phyloP scores from a whole-genome alignment of 495 filamentous ascomycete genomes.

The Tuber umbilicatum region DNA sequence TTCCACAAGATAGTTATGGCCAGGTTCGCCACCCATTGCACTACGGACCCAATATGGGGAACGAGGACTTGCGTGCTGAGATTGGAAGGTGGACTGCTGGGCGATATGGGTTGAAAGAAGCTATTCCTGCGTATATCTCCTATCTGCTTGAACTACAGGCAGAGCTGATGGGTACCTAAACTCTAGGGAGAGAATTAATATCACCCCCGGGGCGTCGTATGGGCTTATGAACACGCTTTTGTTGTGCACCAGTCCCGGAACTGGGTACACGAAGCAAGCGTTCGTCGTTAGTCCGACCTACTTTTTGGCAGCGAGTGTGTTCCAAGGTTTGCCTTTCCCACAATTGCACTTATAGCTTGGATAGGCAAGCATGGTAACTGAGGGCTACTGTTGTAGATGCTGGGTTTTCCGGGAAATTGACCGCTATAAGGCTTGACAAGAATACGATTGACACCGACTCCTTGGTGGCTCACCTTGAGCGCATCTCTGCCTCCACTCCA shows the following conservation, averaged over 20 bases:
- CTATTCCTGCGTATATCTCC: slow-evolving; percentile 19
- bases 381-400: slow-evolving; percentile 21
- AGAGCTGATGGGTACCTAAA: slow-evolving; percentile 35
- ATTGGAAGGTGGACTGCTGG: slow-evolving; percentile 62
- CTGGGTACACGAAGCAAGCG: slow-evolving; percentile 61
- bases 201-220: slow-evolving; percentile 75
- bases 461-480: slow-evolving; percentile 12
- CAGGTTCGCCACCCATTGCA: slow-evolving; percentile 46
- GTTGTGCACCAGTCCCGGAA: slow-evolving; percentile 64
- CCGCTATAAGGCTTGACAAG: slow-evolving; percentile 20
- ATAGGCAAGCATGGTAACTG: not conserved
- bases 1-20: slow-evolving; percentile 43
- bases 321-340: slow-evolving; percentile 66
- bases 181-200: slow-evolving; percentile 56
- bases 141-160: no score
- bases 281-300: slow-evolving; percentile 80
- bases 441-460: slow-evolving; percentile 28
- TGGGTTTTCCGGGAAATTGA: slow-evolving; percentile 32
- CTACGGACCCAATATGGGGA: slow-evolving; percentile 76
- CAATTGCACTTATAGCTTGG: not conserved
- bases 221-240: slow-evolving; percentile 65
- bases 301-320: slow-evolving; percentile 67
- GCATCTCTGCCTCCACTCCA: slow-evolving; percentile 18
- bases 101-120: slow-evolving; percentile 49
- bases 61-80: slow-evolving; percentile 55